A percentile compares a stretch with the other conserved stretches of the same genome.
phyloP scores from a whole-genome alignment of 768 basidiomycete genomes.

The Hysterangium stoloniferum region DNA sequence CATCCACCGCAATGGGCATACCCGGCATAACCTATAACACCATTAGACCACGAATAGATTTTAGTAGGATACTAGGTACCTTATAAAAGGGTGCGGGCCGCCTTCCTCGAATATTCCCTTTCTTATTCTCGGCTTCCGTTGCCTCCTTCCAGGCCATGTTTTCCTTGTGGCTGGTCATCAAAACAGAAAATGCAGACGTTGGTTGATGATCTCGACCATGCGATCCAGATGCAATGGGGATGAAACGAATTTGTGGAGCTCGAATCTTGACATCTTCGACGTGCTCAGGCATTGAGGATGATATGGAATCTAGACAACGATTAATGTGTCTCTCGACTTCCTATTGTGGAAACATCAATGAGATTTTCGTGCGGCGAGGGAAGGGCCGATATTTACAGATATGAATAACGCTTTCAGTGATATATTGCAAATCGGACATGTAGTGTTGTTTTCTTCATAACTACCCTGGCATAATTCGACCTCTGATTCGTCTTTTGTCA shows the following conservation, averaged over 20 bases:
- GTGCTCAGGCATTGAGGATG: slow-evolving; percentile 19
- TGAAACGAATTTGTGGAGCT: slow-evolving; percentile 15
- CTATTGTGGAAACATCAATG: slow-evolving; percentile 24
- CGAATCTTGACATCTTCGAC: slow-evolving; percentile 9
- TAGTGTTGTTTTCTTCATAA: slow-evolving; percentile 8
- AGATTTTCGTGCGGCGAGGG: slow-evolving; percentile 13
- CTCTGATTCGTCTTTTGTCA: neutral
- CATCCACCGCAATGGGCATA: slow-evolving; percentile 98
- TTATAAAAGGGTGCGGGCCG: slow-evolving; percentile 93
- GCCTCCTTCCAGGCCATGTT: slow-evolving; percentile 83
- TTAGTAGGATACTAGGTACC: slow-evolving; percentile 28
- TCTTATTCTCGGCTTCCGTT: slow-evolving; percentile 41
- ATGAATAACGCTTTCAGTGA: slow-evolving; percentile 21
- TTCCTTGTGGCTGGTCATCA: slow-evolving; percentile 86
- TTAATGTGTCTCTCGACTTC: slow-evolving; percentile 50
- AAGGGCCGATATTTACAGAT: slow-evolving; percentile 22
- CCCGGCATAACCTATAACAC: slow-evolving; percentile 54
- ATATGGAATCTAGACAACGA: slow-evolving; percentile 39
- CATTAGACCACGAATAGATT: neutral
- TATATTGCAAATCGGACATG: slow-evolving; percentile 26
- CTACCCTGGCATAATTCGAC: slow-evolving; percentile 13
- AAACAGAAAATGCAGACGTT: slow-evolving; percentile 54
- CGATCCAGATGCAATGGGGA: slow-evolving; percentile 18
- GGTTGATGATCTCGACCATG: slow-evolving; percentile 15
- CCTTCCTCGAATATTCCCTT: slow-evolving; percentile 39